Evolutionary conservation across 805 yeast species (phyloP).

Genomic region (Ogataea minuta): DNA sequence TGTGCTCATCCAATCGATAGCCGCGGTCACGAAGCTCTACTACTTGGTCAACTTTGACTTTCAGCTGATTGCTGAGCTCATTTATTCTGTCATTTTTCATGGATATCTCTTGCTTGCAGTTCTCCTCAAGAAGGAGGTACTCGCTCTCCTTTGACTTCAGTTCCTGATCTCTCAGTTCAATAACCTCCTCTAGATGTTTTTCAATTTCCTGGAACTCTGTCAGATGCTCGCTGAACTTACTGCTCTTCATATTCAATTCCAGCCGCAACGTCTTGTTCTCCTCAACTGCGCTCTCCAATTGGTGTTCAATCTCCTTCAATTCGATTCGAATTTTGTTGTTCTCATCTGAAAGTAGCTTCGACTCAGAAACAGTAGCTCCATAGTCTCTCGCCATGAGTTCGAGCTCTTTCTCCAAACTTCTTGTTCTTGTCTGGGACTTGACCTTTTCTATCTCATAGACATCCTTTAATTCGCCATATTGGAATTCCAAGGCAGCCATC

Average conservation of each 20-base stretch:
- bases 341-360: conserved; percentile 16
- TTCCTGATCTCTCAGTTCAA: conserved; percentile 2
- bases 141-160: conserved; percentile 5
- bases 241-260: conserved; percentile 9
- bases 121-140: not conserved
- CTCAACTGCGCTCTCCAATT: not conserved
- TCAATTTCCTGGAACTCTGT: conserved; percentile 21
- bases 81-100: conserved; percentile 18
- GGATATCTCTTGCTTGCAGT: conserved; percentile 2
- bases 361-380: conserved; percentile 28
- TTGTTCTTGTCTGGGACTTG: conserved; percentile 2
- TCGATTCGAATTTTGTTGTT: conserved; percentile 37
- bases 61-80: conserved; percentile 22
- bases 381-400: conserved; percentile 31
- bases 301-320: conserved; percentile 26
- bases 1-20: conserved; percentile 21
- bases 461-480: conserved; percentile 4
- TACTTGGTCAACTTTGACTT: conserved; percentile 14
- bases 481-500: conserved; percentile 1
- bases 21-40: conserved; percentile 8
- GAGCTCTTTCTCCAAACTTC: conserved; percentile 11
- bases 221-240: conserved; percentile 4
- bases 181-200: conserved; percentile 7
- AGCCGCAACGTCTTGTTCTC: conserved; percentile 7
- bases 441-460: conserved; percentile 6